Base-by-base conservation (phyloP, 75 land plant species). In the Cunninghamia lanceolata region DNA sequence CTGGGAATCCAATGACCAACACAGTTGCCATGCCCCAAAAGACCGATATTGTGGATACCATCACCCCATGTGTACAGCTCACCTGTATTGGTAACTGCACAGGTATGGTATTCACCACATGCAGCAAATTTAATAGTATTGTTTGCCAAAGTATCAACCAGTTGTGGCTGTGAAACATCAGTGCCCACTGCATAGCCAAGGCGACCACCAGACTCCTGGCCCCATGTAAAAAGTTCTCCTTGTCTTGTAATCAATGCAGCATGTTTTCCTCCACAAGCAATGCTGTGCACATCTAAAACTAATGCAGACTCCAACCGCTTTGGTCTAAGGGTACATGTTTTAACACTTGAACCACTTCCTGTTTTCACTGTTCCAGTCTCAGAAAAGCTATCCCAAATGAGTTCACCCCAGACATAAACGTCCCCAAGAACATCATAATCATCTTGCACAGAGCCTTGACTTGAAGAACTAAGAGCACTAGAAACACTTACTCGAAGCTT, bases 11-110 rank as follows among this genome's bases (percentile, higher is more conserved):
- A 98, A 84, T 94, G 94, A 86, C 96, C 93, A n/a, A 90, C 93
- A 79, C 93, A 92, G 86, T 90, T 96, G 25, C 98, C 99, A 91
- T 98, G 96, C 9, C 99, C 99, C 43, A 96, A 91, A 40, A 96
- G 87, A 47, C 99, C 98, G 82, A 83, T 76, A 56, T 91, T 88
- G 47, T 94, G 90, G 42, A 93, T 90, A 45, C 99, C 95, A 88
- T 96, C 99, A 74, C 99, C 99, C 99, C 99, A 98, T 68, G 96
- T 93, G 89, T 92, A 98, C 43, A 98, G 93, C 54, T 98, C 99
- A 28, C 99, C 99, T 47, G 95, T 90, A 30, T 92, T 40, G 38
- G 95, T 93, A 82, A 96, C 92, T 36, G 96, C 99, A 82, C 84
- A 86, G 19, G 88, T 86, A 32, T 88, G 89, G 54, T 88, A 86